These are phyloP conservation scores for Leucocoprinus birnbaumii DNA, from an alignment of 768 basidiomycete genomes.

Conservation along the genomic window DNA sequence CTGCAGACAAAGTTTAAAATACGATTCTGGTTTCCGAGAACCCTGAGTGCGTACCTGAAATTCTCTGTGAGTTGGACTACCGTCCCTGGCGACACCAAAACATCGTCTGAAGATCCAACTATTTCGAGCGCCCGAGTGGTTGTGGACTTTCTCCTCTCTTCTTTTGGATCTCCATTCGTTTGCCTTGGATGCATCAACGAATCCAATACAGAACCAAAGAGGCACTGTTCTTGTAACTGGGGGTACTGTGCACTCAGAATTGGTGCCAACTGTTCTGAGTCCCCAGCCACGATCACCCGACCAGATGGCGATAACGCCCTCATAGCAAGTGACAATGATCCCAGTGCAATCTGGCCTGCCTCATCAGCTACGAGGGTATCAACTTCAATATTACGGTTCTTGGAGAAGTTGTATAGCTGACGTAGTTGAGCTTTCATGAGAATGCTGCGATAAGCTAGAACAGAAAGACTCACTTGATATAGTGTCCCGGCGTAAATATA, in stretches of 20 bases:
- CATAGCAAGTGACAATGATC: constrained; percentile 41
- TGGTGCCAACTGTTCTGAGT: constrained; percentile 50
- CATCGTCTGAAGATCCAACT: constrained; percentile 16
- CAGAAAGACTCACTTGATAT: constrained; percentile 33
- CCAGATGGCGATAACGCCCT: constrained; percentile 34
- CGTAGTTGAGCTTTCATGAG: neutral
- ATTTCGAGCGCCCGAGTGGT: constrained; percentile 8
- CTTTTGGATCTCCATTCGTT: constrained; percentile 1
- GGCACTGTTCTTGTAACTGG: constrained; percentile 27
- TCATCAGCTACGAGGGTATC: constrained; percentile 48
- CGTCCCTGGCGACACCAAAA: constrained; percentile 29
- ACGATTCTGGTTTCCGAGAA: neutral
- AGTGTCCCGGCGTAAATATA: constrained; percentile 46
- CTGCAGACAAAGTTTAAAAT: constrained; percentile 20
- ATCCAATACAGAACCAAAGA: constrained; percentile 51
- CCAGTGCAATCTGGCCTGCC: constrained; percentile 49
- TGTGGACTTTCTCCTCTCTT: neutral
- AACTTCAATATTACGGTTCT: constrained; percentile 32
- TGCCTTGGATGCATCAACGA: constrained; percentile 34
- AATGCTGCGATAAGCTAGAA: neutral
- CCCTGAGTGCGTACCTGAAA: constrained; percentile 34
- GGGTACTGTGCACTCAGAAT: constrained; percentile 48
- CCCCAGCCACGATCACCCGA: constrained; percentile 46
- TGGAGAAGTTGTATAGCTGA: constrained; percentile 48
- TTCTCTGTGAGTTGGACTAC: constrained; percentile 50